phyloP scores from a whole-genome alignment of 805 yeast genomes.

The Suhomyces pyralidae region DNA sequence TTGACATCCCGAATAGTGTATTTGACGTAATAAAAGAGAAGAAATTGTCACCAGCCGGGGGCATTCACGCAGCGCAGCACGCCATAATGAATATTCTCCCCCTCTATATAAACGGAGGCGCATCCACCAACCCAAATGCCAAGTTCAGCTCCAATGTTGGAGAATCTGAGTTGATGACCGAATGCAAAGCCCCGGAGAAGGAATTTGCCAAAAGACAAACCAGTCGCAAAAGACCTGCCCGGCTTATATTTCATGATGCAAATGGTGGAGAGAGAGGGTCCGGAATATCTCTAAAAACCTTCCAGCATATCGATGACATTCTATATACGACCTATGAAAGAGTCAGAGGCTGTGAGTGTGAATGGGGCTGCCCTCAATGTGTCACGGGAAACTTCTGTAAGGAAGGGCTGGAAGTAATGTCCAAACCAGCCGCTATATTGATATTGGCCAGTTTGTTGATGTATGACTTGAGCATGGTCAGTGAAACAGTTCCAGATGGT shows the following conservation, averaged over 20 bases:
- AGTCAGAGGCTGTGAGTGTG: slow-evolving; percentile 63
- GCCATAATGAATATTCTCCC: slow-evolving; percentile 80
- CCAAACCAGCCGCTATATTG: slow-evolving; percentile 80
- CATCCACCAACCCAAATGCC: slow-evolving; percentile 42
- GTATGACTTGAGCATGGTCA: slow-evolving; percentile 40
- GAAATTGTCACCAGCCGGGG: slow-evolving; percentile 72
- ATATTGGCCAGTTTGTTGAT: slow-evolving; percentile 65
- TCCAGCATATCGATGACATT: slow-evolving; percentile 70
- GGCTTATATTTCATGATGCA: slow-evolving; percentile 80
- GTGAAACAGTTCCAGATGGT: slow-evolving; percentile 54
- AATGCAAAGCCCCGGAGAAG: slow-evolving; percentile 96
- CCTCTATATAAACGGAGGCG: slow-evolving; percentile 64
- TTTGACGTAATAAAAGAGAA: slow-evolving; percentile 57
- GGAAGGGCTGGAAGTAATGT: slow-evolving; percentile 77
- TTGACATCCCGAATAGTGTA: slow-evolving; percentile 73
- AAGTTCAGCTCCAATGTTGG: slow-evolving; percentile 29
- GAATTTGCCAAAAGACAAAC: slow-evolving; percentile 82
- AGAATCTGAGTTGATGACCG: slow-evolving; percentile 71
- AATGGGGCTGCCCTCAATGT: slow-evolving; percentile 83
- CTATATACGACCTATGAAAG: slow-evolving; percentile 57
- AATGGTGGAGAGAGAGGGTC: slow-evolving; percentile 79
- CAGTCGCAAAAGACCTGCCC: slow-evolving; percentile 74
- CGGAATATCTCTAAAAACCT: slow-evolving; percentile 77
- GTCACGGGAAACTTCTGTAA: slow-evolving; percentile 80
- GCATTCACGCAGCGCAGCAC: slow-evolving; percentile 96